These are phyloP conservation scores for Canavalia ensiformis DNA, from an alignment of 306 rosid species.

Conservation along the genomic window DNA sequence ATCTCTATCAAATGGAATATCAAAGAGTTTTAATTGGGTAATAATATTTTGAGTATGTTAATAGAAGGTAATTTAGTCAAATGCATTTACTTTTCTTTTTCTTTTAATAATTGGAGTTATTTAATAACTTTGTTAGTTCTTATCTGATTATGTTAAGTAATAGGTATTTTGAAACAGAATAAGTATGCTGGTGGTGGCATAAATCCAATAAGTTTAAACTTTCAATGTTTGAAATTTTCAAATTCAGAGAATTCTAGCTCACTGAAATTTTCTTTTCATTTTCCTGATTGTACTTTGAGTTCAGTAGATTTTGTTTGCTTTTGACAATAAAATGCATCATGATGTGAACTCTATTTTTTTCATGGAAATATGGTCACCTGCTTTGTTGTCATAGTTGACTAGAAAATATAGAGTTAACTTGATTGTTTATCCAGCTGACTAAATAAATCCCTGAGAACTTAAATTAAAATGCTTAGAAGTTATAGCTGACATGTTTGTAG, in stretches of 20 bases:
- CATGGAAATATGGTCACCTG: background rate
- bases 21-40: background rate
- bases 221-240: constrained; percentile 1
- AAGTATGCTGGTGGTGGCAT: background rate
- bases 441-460: background rate
- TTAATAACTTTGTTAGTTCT: background rate
- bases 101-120: background rate
- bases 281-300: background rate
- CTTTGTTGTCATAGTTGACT: background rate
- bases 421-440: constrained; percentile 12
- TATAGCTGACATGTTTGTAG: background rate
- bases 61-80: background rate
- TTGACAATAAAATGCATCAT: constrained; percentile 31
- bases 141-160: background rate
- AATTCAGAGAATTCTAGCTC: background rate
- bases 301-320: constrained; percentile 8
- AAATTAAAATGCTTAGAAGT: constrained; percentile 14
- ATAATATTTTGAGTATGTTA: background rate
- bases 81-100: background rate
- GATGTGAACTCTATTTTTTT: background rate
- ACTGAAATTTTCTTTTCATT: background rate
- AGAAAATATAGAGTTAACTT: background rate
- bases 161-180: constrained; percentile 5
- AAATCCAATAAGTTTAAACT: background rate
- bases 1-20: background rate